phyloP scores from a whole-genome alignment of 2,329 filamentous ascomycete species.

The Curvularia eragrostidis region DNA sequence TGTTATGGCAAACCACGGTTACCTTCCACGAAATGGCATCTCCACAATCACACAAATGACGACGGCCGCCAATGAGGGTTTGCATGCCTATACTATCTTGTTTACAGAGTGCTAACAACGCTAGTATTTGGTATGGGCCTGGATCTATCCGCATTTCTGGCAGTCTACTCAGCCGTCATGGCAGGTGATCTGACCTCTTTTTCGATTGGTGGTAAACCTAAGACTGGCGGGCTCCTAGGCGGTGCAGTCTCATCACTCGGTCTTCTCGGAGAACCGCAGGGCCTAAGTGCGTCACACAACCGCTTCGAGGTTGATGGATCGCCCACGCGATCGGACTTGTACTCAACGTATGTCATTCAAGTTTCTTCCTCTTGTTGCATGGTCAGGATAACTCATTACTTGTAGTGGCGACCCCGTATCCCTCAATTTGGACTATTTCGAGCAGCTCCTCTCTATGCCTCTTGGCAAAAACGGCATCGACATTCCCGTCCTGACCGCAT shows the following conservation, averaged over 20 bases:
- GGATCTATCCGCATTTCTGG: slow-evolving; percentile 24
- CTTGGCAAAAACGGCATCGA: slow-evolving; percentile 8
- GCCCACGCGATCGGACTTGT: slow-evolving; percentile 18
- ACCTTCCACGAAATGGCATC: slow-evolving; percentile 12
- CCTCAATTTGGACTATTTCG: slow-evolving; percentile 6
- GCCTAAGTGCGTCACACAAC: slow-evolving; percentile 27
- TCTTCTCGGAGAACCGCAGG: slow-evolving; percentile 21
- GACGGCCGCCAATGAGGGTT: slow-evolving; percentile 12
- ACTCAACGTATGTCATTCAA: slow-evolving; percentile 8
- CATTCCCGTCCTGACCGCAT: slow-evolving; percentile 7
- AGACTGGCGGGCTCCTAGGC: slow-evolving; percentile 22
- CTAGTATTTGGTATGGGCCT: slow-evolving; percentile 22
- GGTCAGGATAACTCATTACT: background rate
- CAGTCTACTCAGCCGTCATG: slow-evolving; percentile 21
- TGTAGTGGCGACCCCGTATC: slow-evolving; percentile 9
- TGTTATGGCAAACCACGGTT: slow-evolving; percentile 15
- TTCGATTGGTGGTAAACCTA: slow-evolving; percentile 24
- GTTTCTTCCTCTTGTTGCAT: background rate
- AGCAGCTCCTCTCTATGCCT: slow-evolving; percentile 12
- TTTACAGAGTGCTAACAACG: slow-evolving; percentile 18
- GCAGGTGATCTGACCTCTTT: slow-evolving; percentile 23
- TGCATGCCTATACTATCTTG: slow-evolving; percentile 1
- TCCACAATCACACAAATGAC: slow-evolving; percentile 13
- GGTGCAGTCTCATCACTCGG: slow-evolving; percentile 25
- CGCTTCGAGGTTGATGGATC: slow-evolving; percentile 30